Evolutionary conservation across 345 rosid genomes (phyloP), one percentile per base, ranked within the genome.

Genomic region (Eucalyptus cloeziana): DNA sequence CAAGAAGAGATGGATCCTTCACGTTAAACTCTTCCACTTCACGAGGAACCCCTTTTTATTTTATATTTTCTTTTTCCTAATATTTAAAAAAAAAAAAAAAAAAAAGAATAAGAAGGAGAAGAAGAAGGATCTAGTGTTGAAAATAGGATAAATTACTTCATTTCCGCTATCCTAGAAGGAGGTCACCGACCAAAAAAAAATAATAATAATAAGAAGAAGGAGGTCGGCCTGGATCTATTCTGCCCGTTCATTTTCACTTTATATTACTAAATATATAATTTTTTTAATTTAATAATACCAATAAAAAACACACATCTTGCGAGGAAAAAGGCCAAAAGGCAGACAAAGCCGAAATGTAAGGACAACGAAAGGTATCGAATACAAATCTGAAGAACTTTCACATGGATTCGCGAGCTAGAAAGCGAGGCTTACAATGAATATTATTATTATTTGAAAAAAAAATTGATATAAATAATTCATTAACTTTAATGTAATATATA

Each of bases 251-350:
- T 71, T 37, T 71, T 40, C 83, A 10, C 27, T 76, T 71, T 71
- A 71, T 33, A 17, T 33, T 15, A 67, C 5, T 67, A 15, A 67
- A n/a, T 6, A 67, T 15, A 71, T 16, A 1, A 69, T 0, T 0
- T 3, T 37, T 76, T 37, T 76, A 22, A 40, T 21, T 44, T 40
- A 3, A 40, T 40, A 56, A 10, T 56, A 56, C 30, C 30, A 56
- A 24, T 56, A 40, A 76, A 37, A 30, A 40, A 21, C 30, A 21
- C n/a, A 40, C 0, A 37, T 10, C 47, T 3, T 21, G 47, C 11
- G 83, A 21, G 15, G 83, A 22, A 76, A 76, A 56, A 25, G 62
- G 62, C 30, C 62, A 25, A 56, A 56, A 37, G 83, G 47, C 83
- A 40, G 83, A 11, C 83, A 21, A 43, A 43, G 12, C 47, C 8